Evolutionary conservation across 176 grass and related monocot species (phyloP).

Genomic region (Dendrocalamus sinicus): DNA sequence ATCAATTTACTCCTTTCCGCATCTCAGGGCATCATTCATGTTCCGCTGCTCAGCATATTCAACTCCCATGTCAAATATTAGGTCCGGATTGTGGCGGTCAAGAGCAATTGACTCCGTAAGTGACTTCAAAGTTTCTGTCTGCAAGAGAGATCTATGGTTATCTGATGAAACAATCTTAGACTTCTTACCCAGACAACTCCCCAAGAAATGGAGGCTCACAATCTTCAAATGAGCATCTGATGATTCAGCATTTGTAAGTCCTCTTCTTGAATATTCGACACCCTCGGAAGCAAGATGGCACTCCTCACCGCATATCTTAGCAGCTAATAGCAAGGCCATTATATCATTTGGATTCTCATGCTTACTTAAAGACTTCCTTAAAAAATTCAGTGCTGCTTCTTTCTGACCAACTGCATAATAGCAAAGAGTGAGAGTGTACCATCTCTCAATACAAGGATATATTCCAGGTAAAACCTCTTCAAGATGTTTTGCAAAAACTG

Average conservation of each 20-base stretch:
- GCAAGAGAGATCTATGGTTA: conserved; percentile 76
- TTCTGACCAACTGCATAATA: conserved; percentile 62
- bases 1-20: too few species aligned
- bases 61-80: conserved; percentile 74
- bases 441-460: conserved; percentile 77
- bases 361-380: conserved; percentile 80
- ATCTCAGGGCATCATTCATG: conserved; percentile 64
- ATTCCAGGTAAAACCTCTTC: conserved; percentile 86
- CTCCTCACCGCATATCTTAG: conserved; percentile 80
- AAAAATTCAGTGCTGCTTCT: conserved; percentile 70
- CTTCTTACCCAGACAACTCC: conserved; percentile 69
- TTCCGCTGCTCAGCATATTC: conserved; percentile 86
- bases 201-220: conserved; percentile 66
- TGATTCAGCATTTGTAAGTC: conserved; percentile 44
- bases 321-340: conserved; percentile 63
- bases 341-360: conserved; percentile 82
- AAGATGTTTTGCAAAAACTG: conserved; percentile 59
- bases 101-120: conserved; percentile 58
- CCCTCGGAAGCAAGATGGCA: conserved; percentile 50
- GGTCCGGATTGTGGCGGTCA: conserved; percentile 60
- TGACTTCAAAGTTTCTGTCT: conserved; percentile 78
- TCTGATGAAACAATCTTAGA: conserved; percentile 81
- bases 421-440: conserved; percentile 79
- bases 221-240: conserved; percentile 62
- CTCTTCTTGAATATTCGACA: conserved; percentile 68